Evolutionary conservation across 2,329 filamentous ascomycete genomes (phyloP).

Genomic region (Dothiorella sarmentorum): DNA sequence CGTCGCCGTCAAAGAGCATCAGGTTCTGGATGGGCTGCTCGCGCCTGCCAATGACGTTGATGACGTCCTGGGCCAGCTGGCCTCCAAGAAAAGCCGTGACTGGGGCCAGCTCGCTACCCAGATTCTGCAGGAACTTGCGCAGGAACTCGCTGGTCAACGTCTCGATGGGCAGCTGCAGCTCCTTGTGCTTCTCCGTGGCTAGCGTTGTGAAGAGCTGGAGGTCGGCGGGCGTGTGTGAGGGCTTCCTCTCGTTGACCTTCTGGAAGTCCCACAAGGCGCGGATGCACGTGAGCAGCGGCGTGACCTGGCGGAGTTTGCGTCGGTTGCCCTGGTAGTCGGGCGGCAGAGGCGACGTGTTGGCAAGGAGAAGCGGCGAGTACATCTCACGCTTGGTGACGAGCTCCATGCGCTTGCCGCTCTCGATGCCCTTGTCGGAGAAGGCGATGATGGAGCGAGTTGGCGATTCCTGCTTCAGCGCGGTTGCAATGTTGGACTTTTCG

Average conservation of each 20-base stretch:
- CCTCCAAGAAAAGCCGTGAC: conserved; percentile 88
- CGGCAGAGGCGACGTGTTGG: conserved; percentile 70
- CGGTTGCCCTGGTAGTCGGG: conserved; percentile 65
- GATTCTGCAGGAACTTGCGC: conserved; percentile 79
- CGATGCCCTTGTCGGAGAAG: conserved; percentile 62
- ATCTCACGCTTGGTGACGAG: conserved; percentile 87
- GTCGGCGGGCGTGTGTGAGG: conserved; percentile 57
- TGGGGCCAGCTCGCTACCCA: conserved; percentile 79
- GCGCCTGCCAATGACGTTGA: conserved; percentile 86
- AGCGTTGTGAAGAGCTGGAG: conserved; percentile 73
- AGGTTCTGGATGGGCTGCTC: conserved; percentile 97
- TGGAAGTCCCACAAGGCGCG: conserved; percentile 90
- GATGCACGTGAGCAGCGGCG: conserved; percentile 78
- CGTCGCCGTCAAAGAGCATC: conserved; percentile 83
- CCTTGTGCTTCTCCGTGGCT: conserved; percentile 72
- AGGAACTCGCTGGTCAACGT: conserved; percentile 60
- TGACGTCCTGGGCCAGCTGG: conserved; percentile 90
- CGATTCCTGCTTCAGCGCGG: conserved; percentile 62
- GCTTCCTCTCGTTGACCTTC: conserved; percentile 40
- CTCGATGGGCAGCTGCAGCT: conserved; percentile 49
- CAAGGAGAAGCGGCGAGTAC: conserved; percentile 85
- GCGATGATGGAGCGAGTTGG: conserved; percentile 72
- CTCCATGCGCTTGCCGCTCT: conserved; percentile 67
- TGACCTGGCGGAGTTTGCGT: conserved; percentile 70
- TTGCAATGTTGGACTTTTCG: conserved; percentile 69